A percentile compares a stretch with the other conserved stretches of the same genome.
These are phyloP conservation scores for Bisporella sp. DNA, from an alignment of 2,329 filamentous ascomycete species.

Conservation along the genomic window DNA sequence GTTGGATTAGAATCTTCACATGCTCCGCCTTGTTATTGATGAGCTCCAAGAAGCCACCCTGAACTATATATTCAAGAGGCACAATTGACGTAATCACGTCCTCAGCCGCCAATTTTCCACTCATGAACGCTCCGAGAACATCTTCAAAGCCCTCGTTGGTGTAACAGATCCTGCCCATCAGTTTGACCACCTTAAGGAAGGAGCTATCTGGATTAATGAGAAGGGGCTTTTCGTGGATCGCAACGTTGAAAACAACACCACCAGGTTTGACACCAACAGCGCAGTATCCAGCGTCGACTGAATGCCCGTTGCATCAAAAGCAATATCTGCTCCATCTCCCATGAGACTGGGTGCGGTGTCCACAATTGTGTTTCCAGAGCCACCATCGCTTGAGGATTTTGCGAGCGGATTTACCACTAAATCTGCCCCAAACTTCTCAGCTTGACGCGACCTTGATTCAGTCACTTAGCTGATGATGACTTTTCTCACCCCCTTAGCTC, in stretches of 20 bases:
- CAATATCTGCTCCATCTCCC: constrained; percentile 46
- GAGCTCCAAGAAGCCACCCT: no score
- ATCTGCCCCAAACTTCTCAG: constrained; percentile 47
- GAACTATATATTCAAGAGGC: no score
- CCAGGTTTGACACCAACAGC: constrained; percentile 41
- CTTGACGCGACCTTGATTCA: constrained; percentile 41
- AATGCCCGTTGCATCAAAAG: constrained; percentile 57
- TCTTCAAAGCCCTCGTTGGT: constrained; percentile 41
- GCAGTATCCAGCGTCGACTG: constrained; percentile 36
- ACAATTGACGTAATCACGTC: no score
- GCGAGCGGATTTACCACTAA: constrained; percentile 46
- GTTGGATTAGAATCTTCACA: no score
- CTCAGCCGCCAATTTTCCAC: no score
- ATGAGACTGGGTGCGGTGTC: constrained; percentile 39
- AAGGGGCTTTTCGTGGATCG: constrained; percentile 53
- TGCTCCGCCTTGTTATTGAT: no score
- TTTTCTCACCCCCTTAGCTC: constrained; percentile 42
- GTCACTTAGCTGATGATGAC: constrained; percentile 54
- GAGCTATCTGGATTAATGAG: constrained; percentile 46
- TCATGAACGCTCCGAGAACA: no score
- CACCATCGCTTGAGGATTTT: no score
- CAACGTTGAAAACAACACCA: constrained; percentile 57
- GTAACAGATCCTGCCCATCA: constrained; percentile 31
- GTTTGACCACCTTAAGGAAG: constrained; percentile 45
- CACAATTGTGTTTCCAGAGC: no score